These are phyloP conservation scores for Clarireedia paspali DNA, from an alignment of 2,329 filamentous ascomycete genomes.

Conservation along the genomic window DNA sequence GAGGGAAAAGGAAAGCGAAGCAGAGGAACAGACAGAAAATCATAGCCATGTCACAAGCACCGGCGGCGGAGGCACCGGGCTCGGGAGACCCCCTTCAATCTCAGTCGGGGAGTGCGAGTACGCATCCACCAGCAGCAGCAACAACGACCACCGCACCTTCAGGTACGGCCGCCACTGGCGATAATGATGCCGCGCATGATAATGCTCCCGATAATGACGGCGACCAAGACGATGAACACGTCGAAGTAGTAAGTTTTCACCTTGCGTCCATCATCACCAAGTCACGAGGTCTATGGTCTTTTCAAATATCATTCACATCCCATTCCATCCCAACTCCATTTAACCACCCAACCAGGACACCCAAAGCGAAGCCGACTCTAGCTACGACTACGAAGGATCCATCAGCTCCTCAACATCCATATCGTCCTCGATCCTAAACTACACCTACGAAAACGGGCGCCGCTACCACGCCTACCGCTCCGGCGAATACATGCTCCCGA, in stretches of 20 bases:
- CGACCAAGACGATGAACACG: neutral
- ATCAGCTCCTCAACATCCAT: slow-evolving; percentile 13
- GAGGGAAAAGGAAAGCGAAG: too few relatives aligned
- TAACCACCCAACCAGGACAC: neutral
- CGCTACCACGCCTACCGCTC: slow-evolving; percentile 50
- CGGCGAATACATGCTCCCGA: slow-evolving; percentile 50
- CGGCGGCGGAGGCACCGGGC: too few relatives aligned
- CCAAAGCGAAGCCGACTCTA: slow-evolving; percentile 3
- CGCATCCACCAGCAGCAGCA: neutral
- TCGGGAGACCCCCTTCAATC: too few relatives aligned
- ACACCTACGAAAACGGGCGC: slow-evolving; percentile 48
- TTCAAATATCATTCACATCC: neutral
- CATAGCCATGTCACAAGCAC: too few relatives aligned
- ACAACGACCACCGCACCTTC: neutral
- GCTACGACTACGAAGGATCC: neutral
- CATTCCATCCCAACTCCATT: neutral
- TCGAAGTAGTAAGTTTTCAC: neutral
- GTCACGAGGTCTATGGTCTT: neutral
- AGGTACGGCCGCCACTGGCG: neutral
- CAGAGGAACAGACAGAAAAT: too few relatives aligned
- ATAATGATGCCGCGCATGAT: neutral
- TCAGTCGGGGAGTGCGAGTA: too few relatives aligned
- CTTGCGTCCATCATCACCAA: neutral
- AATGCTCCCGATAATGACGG: neutral
- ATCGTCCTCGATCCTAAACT: slow-evolving; percentile 37